These are phyloP conservation scores for Venturia carpophila DNA, from an alignment of 2,329 filamentous ascomycete species.

Conservation along the genomic window DNA sequence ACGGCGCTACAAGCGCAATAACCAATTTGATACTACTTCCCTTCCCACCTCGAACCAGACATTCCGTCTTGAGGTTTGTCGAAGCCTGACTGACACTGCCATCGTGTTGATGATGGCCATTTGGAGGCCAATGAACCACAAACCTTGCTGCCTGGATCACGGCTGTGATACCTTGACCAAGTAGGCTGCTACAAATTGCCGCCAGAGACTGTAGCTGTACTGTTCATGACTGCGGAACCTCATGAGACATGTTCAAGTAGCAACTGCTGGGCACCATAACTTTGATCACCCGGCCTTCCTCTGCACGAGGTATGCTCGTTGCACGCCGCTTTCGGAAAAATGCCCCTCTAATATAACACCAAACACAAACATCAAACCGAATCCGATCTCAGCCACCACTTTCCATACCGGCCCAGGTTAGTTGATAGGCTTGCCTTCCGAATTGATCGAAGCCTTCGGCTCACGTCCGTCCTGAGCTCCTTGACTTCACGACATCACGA, in stretches of 20 bases:
- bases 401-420: not conserved
- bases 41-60: not conserved
- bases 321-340: constrained; percentile 10
- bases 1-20: not conserved
- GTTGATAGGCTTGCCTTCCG: not conserved
- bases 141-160: too few species aligned
- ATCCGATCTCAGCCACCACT: not conserved
- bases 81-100: not conserved
- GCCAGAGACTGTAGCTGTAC: not conserved
- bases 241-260: not conserved
- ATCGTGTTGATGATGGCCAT: not conserved
- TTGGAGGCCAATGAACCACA: too few species aligned
- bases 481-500: not conserved
- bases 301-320: not conserved
- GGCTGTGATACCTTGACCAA: too few species aligned
- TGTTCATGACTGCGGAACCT: not conserved
- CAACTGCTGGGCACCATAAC: not conserved
- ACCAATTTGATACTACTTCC: not conserved
- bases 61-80: not conserved
- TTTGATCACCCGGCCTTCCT: not conserved
- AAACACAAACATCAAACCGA: constrained; percentile 12
- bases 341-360: not conserved
- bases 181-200: not conserved
- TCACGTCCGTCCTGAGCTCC: too few species aligned
- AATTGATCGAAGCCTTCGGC: too few species aligned